Base-by-base conservation (phyloP, 2,329 filamentous ascomycete genomes). In the Lasiodiplodia theobromae region DNA sequence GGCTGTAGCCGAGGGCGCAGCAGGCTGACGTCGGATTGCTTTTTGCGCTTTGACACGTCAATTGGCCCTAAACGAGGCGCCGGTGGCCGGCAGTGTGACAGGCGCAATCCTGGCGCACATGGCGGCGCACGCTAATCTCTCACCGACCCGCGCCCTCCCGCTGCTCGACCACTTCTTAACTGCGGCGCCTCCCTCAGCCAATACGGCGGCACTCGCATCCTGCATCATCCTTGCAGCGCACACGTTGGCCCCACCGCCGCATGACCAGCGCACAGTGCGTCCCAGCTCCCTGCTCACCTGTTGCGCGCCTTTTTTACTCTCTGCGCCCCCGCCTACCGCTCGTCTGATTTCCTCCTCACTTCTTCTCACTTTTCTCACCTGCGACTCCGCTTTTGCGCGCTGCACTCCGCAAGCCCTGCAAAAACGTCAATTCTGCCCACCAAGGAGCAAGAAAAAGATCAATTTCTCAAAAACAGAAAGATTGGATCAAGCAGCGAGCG, bases 401-500 rank as follows among this genome's bases (percentile, higher is more conserved):
- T 63, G 40, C 58, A 51, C n/a, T 25, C 18, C 37, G 25, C 14
- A 53, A 51, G 44, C 60, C 28, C 21, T 40, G 47, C 44, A 47
- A 53, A 54, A 23, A n/a, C n/a, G n/a, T 44, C 51, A 34, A 49
- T 5, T 16, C 23, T 37, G 14, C 63, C 44, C 47, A 2, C 18
- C 18, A 18, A 64, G 60, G 60, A 64, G 28, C 60, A 62, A 64
- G 63, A 66, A 54, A 65, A 65, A 56, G 5, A 44, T 47, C 23
- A 56, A 52, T 14, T 47, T 23, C 28, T 7, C 47, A 44, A 47
- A 21, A 56, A 54, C 58, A 67, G 23, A 67, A 52, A 60, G 8
- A 49, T 52, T 67, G 65, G 65, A 58, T 14, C 38, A 12, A 44
- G 44, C 65, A 67, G 65, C 52, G 77, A 79, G 77, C 78, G 58